Percentiles rank a stretch among this genome's conserved stretches.
Evolutionary conservation across 2,329 filamentous ascomycete genomes (phyloP).

Genomic region (Pseudopyricularia cyperi): DNA sequence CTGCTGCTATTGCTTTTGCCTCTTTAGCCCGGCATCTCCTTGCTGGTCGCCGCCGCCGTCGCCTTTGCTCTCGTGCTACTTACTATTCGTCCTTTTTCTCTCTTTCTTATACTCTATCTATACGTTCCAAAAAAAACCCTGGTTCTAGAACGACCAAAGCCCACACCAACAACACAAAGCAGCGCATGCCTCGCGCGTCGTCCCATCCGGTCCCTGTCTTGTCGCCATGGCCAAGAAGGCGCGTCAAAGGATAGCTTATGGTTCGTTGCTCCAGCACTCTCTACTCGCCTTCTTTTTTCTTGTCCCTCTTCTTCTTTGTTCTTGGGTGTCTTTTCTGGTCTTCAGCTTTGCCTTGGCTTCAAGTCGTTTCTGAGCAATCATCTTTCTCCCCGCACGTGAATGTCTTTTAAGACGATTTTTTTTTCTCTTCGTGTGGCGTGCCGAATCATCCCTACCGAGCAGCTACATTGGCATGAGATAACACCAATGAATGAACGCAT

Average conservation of each 20-base stretch:
- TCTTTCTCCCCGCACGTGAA: constrained; percentile 1
- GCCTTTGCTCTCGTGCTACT: background rate
- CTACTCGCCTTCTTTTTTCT: background rate
- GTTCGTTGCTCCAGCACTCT: constrained; percentile 23
- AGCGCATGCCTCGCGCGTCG: background rate
- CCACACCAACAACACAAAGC: background rate
- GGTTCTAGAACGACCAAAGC: background rate
- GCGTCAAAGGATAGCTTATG: constrained; percentile 54
- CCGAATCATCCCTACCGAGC: background rate
- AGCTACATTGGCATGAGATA: background rate
- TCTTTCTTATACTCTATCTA: too few relatives aligned
- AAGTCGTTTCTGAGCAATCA: constrained; percentile 12
- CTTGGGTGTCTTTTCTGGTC: background rate
- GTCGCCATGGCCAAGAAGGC: constrained; percentile 48
- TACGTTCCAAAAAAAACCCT: background rate
- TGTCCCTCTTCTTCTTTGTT: constrained; percentile 4
- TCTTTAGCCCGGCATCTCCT: background rate
- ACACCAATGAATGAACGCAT: background rate
- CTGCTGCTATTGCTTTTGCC: background rate
- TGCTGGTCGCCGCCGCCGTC: too few relatives aligned
- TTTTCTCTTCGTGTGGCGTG: background rate
- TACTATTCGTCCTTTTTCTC: background rate
- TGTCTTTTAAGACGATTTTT: too few relatives aligned
- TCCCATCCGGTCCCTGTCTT: background rate
- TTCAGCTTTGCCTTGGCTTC: background rate